phyloP scores from a whole-genome alignment of 257 asterid species.

The Cynanchum wilfordii region DNA sequence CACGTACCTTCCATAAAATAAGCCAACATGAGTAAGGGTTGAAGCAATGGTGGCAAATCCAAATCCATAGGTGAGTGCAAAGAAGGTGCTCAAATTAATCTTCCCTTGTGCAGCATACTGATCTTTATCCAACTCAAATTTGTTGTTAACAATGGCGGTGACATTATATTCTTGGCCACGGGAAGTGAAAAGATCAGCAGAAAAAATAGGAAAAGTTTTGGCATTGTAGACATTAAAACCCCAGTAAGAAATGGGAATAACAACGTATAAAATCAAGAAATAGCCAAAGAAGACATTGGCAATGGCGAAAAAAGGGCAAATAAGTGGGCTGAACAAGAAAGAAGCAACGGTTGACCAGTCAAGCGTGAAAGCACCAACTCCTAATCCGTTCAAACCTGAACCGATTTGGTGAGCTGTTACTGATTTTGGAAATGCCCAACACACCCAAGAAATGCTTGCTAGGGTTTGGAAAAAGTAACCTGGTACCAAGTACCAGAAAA shows the following conservation, averaged over 20 bases:
- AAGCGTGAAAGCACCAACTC: conserved; percentile 59
- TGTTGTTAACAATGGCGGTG: conserved; percentile 35
- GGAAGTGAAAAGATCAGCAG: conserved; percentile 47
- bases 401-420: conserved; percentile 80
- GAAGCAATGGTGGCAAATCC: conserved; percentile 85
- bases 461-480: conserved; percentile 60
- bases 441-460: conserved; percentile 69
- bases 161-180: conserved; percentile 51
- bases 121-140: conserved; percentile 40
- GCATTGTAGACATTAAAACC: conserved; percentile 59
- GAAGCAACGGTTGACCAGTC: conserved; percentile 74
- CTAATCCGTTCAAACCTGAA: conserved; percentile 63
- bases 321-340: conserved; percentile 66
- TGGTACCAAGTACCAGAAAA: conserved; percentile 60
- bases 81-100: conserved; percentile 54
- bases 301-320: conserved; percentile 74
- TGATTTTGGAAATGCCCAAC: conserved; percentile 71
- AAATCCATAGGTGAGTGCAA: conserved; percentile 60
- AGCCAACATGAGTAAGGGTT: conserved; percentile 55
- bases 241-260: conserved; percentile 69
- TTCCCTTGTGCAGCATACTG: conserved; percentile 56
- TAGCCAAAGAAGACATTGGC: conserved; percentile 64
- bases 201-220: conserved; percentile 51
- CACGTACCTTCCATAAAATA: conserved; percentile 67
- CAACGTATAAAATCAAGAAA: conserved; percentile 39